These are phyloP conservation scores for Lycium barbarum DNA, from an alignment of 257 asterid genomes.

Conservation along the genomic window DNA sequence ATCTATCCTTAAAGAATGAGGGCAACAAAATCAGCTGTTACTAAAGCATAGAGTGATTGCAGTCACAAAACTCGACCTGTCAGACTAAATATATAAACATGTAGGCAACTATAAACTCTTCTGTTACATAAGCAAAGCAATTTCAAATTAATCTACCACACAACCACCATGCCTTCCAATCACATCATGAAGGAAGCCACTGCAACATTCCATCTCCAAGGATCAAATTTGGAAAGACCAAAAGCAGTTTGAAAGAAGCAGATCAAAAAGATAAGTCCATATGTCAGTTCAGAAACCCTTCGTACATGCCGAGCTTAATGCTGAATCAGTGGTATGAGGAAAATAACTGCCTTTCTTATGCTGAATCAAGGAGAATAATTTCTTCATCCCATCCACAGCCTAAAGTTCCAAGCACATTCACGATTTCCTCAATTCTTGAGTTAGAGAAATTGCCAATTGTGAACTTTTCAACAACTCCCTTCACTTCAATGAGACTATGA, in stretches of 20 bases:
- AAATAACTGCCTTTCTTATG: background rate
- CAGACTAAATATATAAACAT: conserved; percentile 3
- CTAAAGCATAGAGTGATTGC: conserved; percentile 4
- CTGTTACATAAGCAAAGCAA: background rate
- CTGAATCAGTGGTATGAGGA: conserved; percentile 23
- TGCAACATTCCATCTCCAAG: background rate
- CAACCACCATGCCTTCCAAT: background rate
- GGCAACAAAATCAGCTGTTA: background rate
- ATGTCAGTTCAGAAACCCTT: conserved; percentile 9
- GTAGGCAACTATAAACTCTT: no score
- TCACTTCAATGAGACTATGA: conserved; percentile 55
- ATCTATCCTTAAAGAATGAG: conserved; percentile 14
- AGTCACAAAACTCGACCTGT: background rate
- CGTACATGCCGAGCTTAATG: background rate
- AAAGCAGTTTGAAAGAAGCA: background rate
- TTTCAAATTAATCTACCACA: background rate
- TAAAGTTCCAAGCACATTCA: conserved; percentile 46
- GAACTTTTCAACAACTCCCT: conserved; percentile 55
- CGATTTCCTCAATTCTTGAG: conserved; percentile 54
- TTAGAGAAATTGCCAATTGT: conserved; percentile 59
- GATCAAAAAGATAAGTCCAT: background rate
- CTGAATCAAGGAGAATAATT: conserved; percentile 27
- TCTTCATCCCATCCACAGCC: conserved; percentile 46
- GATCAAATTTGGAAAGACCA: conserved; percentile 11
- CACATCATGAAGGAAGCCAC: conserved; percentile 1